These are phyloP conservation scores for Rhodotorula sp. DNA, from an alignment of 1,284 basidiomycete species.

Conservation along the genomic window DNA sequence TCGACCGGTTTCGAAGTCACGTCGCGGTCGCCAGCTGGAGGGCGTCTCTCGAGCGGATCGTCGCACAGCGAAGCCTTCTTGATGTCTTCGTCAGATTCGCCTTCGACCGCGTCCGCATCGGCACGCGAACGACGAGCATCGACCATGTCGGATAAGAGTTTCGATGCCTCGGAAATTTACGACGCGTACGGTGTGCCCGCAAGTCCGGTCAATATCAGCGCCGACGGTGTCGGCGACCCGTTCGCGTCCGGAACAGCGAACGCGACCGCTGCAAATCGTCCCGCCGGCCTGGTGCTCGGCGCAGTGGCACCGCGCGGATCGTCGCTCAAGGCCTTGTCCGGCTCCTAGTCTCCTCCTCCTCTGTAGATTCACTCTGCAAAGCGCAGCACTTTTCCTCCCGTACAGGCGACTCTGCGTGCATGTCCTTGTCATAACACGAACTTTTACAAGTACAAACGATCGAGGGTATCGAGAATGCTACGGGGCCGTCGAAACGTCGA, in stretches of 20 bases:
- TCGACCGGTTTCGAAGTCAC: slow-evolving; percentile 25
- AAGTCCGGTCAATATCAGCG: neutral
- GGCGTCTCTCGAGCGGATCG: neutral
- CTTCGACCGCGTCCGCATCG: neutral
- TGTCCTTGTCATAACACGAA: too few relatives aligned
- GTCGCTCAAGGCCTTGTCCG: slow-evolving; percentile 4
- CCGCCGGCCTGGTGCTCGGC: neutral
- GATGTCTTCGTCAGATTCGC: neutral
- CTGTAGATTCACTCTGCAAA: too few relatives aligned
- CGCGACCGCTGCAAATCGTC: neutral
- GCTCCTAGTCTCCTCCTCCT: neutral
- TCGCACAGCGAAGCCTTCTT: neutral
- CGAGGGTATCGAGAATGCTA: too few relatives aligned
- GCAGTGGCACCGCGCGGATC: slow-evolving; percentile 13
- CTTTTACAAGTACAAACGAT: too few relatives aligned
- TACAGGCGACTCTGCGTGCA: too few relatives aligned
- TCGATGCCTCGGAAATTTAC: slow-evolving; percentile 31
- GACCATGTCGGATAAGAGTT: slow-evolving; percentile 20
- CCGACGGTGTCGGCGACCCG: neutral
- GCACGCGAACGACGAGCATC: slow-evolving; percentile 5
- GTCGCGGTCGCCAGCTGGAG: neutral
- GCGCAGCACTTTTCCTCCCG: too few relatives aligned
- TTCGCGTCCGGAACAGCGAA: too few relatives aligned
- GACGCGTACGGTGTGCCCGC: slow-evolving; percentile 25
- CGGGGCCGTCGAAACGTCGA: too few relatives aligned